Evolutionary conservation across 2,329 filamentous ascomycete species (phyloP).

Genomic region (Trichoderma asperellum): DNA sequence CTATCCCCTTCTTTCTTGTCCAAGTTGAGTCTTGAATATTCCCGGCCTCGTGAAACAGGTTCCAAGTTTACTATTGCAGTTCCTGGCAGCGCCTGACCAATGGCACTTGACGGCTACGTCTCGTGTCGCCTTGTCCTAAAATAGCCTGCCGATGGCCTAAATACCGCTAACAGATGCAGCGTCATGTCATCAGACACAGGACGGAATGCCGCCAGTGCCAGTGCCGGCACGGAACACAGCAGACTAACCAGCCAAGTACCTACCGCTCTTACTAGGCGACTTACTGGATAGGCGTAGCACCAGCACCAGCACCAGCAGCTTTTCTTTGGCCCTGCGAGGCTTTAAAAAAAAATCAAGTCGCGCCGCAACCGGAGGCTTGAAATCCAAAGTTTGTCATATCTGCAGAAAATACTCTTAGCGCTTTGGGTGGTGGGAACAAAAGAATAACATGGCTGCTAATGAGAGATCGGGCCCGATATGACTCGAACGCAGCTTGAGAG

Average conservation of each 20-base stretch:
- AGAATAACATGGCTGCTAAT: not conserved
- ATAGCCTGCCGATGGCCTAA: not conserved
- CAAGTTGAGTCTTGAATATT: not conserved
- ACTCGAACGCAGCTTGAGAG: constrained; percentile 6
- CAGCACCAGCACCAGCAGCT: not conserved
- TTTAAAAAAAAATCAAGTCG: not conserved
- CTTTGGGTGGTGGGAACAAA: not conserved
- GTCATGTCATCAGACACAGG: not conserved
- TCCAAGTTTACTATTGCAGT: not conserved
- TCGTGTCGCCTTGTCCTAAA: not conserved
- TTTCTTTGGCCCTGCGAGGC: not conserved
- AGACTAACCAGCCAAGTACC: not conserved
- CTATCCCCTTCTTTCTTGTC: not conserved
- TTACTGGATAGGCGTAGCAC: not conserved
- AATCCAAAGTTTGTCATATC: not conserved
- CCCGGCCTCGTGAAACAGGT: not conserved
- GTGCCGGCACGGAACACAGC: not conserved
- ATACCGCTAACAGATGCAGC: not conserved
- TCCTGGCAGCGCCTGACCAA: not conserved
- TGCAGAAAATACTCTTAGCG: constrained; percentile 1
- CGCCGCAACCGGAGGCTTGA: constrained; percentile 16
- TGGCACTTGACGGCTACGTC: not conserved
- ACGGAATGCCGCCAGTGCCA: not conserved
- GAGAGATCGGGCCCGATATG: not conserved
- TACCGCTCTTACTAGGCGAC: not conserved